Base-by-base conservation (phyloP, 2,329 filamentous ascomycete species). In the Lasiodiplodia gonubiensis region DNA sequence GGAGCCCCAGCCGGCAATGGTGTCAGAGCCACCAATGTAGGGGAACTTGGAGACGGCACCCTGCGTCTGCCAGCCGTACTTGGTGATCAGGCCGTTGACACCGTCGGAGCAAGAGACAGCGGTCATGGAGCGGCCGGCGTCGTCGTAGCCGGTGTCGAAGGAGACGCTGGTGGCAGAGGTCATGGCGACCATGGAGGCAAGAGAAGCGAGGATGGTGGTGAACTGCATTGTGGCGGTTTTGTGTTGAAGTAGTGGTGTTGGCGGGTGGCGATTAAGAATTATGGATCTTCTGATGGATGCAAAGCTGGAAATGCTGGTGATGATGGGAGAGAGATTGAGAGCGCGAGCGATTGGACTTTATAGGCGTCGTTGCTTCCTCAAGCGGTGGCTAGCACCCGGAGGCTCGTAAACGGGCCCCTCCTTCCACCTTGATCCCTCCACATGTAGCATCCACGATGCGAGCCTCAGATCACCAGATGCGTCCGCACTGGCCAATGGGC, bases 81-180 rank as follows among this genome's bases (percentile, higher is more conserved):
- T 85, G 72, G 85, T 88, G 70, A 86, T 86, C 69, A 92, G 84
- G 68, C 90, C 90, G 78, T 92, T 89, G 69, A 70, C 55, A 66
- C 90, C 90, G 74, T 92, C 87, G 37, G 87, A 90, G 85, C 90
- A 93, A 69, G 88, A 77, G 53, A 93, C 84, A 5, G 74, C 77
- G 39, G 79, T 82, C 66, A 94, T 77, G 53, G 86, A 82, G 68
- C 88, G 85, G 68, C 71, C 71, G 54, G 76, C 76, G 70, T 89
- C 81, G 75, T 94, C 91, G 80, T 92, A 95, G 75, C 85, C 88
- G 23, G 81, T 80, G 80, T 94, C 91, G 79, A 89, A 94, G 70
- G 89, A 90, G 74, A 93, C 90, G 37, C 21, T 61, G 46, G 30
- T 52, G 64, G 67, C 67, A 12, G 67, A 68, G 64, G 64, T 55